Evolutionary conservation across 495 filamentous ascomycete species (phyloP).

Genomic region (Aspergillus taichungensis): DNA sequence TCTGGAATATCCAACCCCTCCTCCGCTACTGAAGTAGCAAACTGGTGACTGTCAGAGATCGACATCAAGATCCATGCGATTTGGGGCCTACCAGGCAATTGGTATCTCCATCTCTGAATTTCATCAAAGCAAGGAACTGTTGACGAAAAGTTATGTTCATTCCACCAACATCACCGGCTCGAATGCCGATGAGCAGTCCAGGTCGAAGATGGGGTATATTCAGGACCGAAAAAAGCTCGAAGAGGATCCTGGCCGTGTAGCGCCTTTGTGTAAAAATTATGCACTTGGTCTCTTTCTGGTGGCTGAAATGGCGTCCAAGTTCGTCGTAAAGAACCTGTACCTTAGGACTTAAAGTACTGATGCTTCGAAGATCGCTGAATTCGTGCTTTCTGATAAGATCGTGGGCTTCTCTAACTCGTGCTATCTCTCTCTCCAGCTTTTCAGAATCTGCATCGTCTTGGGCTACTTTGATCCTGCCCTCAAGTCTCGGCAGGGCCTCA

Average conservation of each 20-base stretch:
- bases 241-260: slow-evolving; percentile 66
- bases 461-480: slow-evolving; percentile 39
- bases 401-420: slow-evolving; percentile 51
- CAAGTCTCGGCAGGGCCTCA: slow-evolving; percentile 53
- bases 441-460: slow-evolving; percentile 26
- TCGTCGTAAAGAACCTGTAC: slow-evolving; percentile 52
- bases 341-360: slow-evolving; percentile 56
- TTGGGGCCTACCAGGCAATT: slow-evolving; percentile 59
- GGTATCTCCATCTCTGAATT: slow-evolving; percentile 69
- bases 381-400: slow-evolving; percentile 43
- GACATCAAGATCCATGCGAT: not conserved
- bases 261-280: slow-evolving; percentile 82
- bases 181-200: slow-evolving; percentile 59
- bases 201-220: slow-evolving; percentile 50
- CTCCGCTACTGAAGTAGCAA: slow-evolving; percentile 87
- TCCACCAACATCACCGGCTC: slow-evolving; percentile 39
- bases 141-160: slow-evolving; percentile 57
- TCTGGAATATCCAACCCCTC: slow-evolving; percentile 95
- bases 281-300: slow-evolving; percentile 53
- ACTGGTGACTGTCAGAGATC: slow-evolving; percentile 23
- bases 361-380: slow-evolving; percentile 26
- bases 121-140: slow-evolving; percentile 67
- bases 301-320: slow-evolving; percentile 50
- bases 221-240: slow-evolving; percentile 52
- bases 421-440: slow-evolving; percentile 40